These are phyloP conservation scores for Globisporangium mamillatum DNA, from an alignment of 352 stramenopile species.

Conservation along the genomic window DNA sequence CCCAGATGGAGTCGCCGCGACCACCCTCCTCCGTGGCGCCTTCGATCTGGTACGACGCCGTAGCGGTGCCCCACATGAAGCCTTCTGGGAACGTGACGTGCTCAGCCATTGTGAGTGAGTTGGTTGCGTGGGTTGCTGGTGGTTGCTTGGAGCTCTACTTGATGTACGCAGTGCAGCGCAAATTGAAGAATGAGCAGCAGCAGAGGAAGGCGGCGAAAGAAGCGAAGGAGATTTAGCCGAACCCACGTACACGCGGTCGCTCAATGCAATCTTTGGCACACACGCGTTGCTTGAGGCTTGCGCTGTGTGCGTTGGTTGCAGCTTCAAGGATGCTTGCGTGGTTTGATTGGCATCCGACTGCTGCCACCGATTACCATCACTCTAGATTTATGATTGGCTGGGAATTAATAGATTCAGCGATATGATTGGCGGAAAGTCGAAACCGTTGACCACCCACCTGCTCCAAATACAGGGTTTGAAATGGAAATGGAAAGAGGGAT, in stretches of 20 bases:
- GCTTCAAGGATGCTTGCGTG: conserved; percentile 3
- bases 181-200: conserved; percentile 17
- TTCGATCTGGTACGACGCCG: conserved; percentile 92
- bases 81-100: conserved; percentile 40
- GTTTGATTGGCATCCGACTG: not conserved
- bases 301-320: not conserved
- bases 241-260: too few relatives aligned
- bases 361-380: conserved; percentile 8
- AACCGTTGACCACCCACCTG: too few relatives aligned
- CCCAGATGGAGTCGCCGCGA: conserved; percentile 87
- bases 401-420: not conserved
- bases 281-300: not conserved
- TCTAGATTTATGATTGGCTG: not conserved
- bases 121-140: conserved; percentile 1
- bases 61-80: conserved; percentile 88
- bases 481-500: conserved; percentile 1
- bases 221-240: not conserved
- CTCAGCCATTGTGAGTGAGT: conserved; percentile 16
- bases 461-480: not conserved
- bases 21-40: conserved; percentile 81
- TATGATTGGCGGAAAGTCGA: not conserved
- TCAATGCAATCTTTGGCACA: not conserved
- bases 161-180: conserved; percentile 9
- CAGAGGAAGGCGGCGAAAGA: not conserved
- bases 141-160: conserved; percentile 1